phyloP scores from a whole-genome alignment of 345 rosid genomes.

The Rhizophora mangle region DNA sequence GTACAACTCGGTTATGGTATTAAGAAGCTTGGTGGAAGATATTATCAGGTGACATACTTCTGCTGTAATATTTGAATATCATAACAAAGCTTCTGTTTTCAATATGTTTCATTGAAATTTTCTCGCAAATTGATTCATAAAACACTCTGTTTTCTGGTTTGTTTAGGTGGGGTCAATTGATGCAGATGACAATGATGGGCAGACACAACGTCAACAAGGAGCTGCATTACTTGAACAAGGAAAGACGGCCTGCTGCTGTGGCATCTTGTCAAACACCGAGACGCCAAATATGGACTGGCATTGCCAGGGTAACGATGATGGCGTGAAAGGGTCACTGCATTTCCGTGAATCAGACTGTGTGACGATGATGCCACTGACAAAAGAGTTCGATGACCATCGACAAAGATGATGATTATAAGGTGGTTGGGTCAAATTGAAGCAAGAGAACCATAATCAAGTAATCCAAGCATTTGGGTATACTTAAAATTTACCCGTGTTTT shows the following conservation, averaged over 20 bases:
- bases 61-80: neutral
- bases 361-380: neutral
- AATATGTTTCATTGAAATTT: neutral
- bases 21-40: slow-evolving; percentile 67
- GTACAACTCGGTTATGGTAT: slow-evolving; percentile 84
- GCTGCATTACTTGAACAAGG: slow-evolving; percentile 90
- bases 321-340: neutral
- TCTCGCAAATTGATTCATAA: neutral
- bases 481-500: too few relatives aligned
- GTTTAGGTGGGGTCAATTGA: slow-evolving; percentile 56
- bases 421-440: too few relatives aligned
- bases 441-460: too few relatives aligned
- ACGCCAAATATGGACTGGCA: slow-evolving; percentile 16
- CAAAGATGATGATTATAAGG: neutral
- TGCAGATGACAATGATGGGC: slow-evolving; percentile 90
- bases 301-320: slow-evolving; percentile 3
- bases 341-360: neutral
- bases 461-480: too few relatives aligned
- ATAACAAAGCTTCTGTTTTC: neutral
- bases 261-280: slow-evolving; percentile 85
- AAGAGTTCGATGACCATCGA: neutral
- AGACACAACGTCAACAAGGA: slow-evolving; percentile 90
- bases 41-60: slow-evolving; percentile 45
- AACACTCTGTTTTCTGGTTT: neutral
- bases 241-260: slow-evolving; percentile 84